phyloP scores from a whole-genome alignment of 2,329 filamentous ascomycete species.

The Monosporascus ibericus region DNA sequence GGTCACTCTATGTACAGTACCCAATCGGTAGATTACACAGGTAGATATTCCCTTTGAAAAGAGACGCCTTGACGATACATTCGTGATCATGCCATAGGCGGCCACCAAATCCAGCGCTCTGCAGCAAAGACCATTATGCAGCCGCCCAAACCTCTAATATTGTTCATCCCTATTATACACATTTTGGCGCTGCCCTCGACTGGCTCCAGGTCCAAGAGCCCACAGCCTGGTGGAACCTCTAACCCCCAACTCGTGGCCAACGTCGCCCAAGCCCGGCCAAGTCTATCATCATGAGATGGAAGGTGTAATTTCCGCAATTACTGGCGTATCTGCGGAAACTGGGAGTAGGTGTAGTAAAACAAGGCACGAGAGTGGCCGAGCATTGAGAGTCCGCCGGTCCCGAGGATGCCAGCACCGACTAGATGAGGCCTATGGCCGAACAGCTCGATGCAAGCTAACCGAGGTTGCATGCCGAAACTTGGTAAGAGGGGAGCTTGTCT shows the following conservation, averaged over 20 bases:
- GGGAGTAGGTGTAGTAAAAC: slow-evolving; percentile 8
- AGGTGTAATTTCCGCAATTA: slow-evolving; percentile 6
- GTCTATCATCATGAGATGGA: slow-evolving; percentile 13
- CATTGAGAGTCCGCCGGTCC: slow-evolving; percentile 3
- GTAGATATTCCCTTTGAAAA: background rate
- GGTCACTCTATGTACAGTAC: background rate
- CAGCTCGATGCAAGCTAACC: background rate
- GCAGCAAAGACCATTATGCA: background rate
- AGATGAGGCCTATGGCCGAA: background rate
- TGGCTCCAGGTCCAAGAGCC: too few species aligned
- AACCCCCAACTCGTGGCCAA: background rate
- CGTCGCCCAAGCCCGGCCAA: background rate
- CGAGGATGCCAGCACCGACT: slow-evolving; percentile 2
- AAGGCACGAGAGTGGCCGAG: slow-evolving; percentile 1
- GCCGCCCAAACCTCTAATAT: background rate
- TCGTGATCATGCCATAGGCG: background rate
- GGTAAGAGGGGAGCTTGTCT: slow-evolving; percentile 19
- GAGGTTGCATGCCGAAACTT: background rate
- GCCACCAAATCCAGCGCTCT: background rate
- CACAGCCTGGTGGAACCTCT: too few species aligned
- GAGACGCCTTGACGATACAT: background rate
- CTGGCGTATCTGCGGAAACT: slow-evolving; percentile 3
- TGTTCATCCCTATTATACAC: background rate
- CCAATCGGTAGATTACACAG: background rate
- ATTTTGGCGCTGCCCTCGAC: background rate